Base-by-base conservation (phyloP, 2,329 filamentous ascomycete species). In the Pestalotiopsis sp. region DNA sequence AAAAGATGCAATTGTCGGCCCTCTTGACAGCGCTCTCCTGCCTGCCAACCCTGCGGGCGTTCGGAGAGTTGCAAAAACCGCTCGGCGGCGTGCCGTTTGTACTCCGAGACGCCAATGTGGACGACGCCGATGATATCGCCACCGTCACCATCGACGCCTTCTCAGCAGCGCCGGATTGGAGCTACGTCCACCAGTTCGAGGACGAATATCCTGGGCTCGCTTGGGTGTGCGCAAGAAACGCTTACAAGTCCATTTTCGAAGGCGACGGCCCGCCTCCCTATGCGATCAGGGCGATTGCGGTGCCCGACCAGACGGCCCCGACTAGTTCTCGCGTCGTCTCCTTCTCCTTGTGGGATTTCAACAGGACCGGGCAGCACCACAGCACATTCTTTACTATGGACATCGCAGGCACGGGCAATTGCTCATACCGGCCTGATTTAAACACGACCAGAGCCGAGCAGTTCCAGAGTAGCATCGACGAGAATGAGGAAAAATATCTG, bases 131-230 rank as follows among this genome's bases (percentile, higher is more conserved):
- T 27, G 52, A 66, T 14, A 39, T 61, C 52, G 56, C 64, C 9
- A 66, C 64, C 2, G 56, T 60, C 13, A n/a, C 41, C 11, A 17
- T 66, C 23, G 64, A 66, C 36, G 64, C 64, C 4, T 66, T 66
- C 64, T 66, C 64, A 4, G 13, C 27, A 1, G 52, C 52, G 3
- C 52, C 52, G 17, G 27, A n/a, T 38, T 66, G 64, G 64, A 27
- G 36, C 6, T 66, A 66, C 36, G 12, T 66, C 13, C 56, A 66
- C 27, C 64, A 66, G 31, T 66, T 66, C 23, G 13, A 41, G 31
- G 64, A 66, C 20, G 13, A 66, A 27, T 60, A 66, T 25, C 64
- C 64, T 9, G 64, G 56, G 14, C 39, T 41, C 23, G 14, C 14
- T 4, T 60, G 64, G 64, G 6, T 13, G 14, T 66, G 64, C 31